Evolutionary conservation across 192 early-diverging fungal genomes (phyloP), one percentile per base, ranked within the genome.

Genomic region (Backusella morwellensis): DNA sequence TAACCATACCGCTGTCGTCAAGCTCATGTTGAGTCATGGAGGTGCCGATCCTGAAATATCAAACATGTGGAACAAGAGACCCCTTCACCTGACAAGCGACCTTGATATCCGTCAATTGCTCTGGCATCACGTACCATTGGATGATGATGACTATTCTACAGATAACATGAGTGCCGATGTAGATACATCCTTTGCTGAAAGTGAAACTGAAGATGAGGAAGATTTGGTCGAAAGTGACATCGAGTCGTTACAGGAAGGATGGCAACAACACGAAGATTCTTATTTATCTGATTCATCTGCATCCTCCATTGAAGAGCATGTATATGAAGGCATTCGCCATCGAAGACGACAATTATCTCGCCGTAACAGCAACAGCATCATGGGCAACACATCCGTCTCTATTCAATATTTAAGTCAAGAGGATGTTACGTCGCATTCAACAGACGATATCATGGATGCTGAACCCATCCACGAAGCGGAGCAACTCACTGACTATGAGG

Each of bases 1-100:
- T 66, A 88, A 89, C 1, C 82, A 88, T 9, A 70, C 71, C 6
- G 80, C 81, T 14, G 81, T 92, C n/a, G 89, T 88, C 8, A 86
- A 84, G 80, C 32, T 88, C 72, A 83, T 94, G 40, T 69, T 94
- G 7, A 83, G 54, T 41, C 35, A 67, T 12, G 75, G 72, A 1
- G 44, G 66, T 14, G 80, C 75, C 26, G 54, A 77, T 66, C 35
- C 68, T 19, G 71, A 73, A 19, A 40, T 73, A 54, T 54, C 68
- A 1, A 75, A 80, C 38, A 6, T 15, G 29, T 76, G 78, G 77
- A 69, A 59, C 35, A 42, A 77, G 14, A 75, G 47, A 23, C 74
- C 78, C 5, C 36, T 76, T 15, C 56, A 63, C 26, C n/a, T 79
- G 19, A 66, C 78, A 19, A 68, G 42, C 19, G 36, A 63, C 52